These are phyloP conservation scores for Kwoniella heveanensis DNA, from an alignment of 768 basidiomycete species.

Conservation along the genomic window DNA sequence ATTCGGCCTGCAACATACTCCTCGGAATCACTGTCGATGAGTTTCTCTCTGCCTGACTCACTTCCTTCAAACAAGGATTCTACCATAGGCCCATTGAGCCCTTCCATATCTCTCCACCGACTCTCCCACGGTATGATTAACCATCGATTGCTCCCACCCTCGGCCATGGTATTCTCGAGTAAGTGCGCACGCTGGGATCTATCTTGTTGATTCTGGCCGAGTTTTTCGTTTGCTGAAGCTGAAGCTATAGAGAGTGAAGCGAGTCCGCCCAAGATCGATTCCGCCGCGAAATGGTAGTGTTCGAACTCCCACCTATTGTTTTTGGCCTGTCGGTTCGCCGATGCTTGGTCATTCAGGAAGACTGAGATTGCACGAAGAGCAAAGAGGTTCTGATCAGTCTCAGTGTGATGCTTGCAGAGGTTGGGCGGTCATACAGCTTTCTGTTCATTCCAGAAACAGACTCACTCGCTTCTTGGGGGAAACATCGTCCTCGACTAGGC, in stretches of 20 bases:
- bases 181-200: too few relatives aligned
- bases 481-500: not conserved
- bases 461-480: not conserved
- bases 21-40: too few relatives aligned
- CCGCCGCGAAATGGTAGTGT: conserved; percentile 20
- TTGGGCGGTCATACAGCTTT: not conserved
- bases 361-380: too few relatives aligned
- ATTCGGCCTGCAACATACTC: too few relatives aligned
- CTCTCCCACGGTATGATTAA: conserved; percentile 11
- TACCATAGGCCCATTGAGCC: conserved; percentile 29
- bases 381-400: not conserved
- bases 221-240: not conserved
- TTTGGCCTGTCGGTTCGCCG: not conserved
- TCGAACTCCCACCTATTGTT: conserved; percentile 4
- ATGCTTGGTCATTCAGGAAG: not conserved
- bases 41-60: too few relatives aligned
- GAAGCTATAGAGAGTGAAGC: conserved; percentile 1
- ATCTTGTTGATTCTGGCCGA: too few relatives aligned
- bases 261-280: conserved; percentile 14
- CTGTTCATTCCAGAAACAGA: too few relatives aligned
- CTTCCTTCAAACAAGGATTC: conserved; percentile 17
- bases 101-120: conserved; percentile 23
- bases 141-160: not conserved
- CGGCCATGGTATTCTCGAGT: not conserved
- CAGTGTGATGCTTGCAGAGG: not conserved